These are phyloP conservation scores for Alectoria sarmentosa DNA, from an alignment of 495 filamentous ascomycete species.

Conservation along the genomic window DNA sequence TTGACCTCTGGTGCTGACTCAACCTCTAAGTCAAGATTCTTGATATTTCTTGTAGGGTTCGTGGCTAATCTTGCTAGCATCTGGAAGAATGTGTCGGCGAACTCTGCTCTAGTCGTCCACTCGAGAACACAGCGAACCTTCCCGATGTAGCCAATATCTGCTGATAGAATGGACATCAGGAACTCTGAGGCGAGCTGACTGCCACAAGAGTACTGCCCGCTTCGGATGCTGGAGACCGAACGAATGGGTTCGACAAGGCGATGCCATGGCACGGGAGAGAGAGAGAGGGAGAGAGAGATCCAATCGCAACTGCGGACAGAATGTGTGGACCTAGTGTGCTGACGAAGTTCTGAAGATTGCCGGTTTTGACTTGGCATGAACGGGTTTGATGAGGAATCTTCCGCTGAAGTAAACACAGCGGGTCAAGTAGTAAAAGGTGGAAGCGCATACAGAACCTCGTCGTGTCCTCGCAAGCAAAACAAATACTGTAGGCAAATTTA, in stretches of 20 bases:
- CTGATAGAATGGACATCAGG: not conserved
- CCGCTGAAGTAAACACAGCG: too few species aligned
- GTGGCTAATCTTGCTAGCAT: slow-evolving; percentile 5
- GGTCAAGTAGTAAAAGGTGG: too few species aligned
- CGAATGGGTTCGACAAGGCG: not conserved
- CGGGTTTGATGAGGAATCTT: too few species aligned
- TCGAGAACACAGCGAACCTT: not conserved
- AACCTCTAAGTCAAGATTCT: not conserved
- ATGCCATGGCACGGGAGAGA: not conserved
- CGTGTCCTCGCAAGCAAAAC: too few species aligned
- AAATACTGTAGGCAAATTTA: too few species aligned
- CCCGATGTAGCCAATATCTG: not conserved
- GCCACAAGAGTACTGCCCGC: not conserved
- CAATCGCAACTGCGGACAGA: too few species aligned
- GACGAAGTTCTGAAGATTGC: too few species aligned
- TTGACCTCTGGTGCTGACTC: slow-evolving; percentile 1
- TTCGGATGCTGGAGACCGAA: not conserved
- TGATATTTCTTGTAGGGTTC: not conserved
- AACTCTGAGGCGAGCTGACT: not conserved
- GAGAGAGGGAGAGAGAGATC: too few species aligned
- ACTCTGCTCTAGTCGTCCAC: slow-evolving; percentile 1
- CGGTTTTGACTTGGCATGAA: too few species aligned
- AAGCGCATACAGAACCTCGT: too few species aligned
- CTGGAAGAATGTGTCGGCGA: not conserved
- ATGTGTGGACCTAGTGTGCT: too few species aligned